phyloP scores from a whole-genome alignment of 768 basidiomycete species.

The Mycena sanguinolenta region DNA sequence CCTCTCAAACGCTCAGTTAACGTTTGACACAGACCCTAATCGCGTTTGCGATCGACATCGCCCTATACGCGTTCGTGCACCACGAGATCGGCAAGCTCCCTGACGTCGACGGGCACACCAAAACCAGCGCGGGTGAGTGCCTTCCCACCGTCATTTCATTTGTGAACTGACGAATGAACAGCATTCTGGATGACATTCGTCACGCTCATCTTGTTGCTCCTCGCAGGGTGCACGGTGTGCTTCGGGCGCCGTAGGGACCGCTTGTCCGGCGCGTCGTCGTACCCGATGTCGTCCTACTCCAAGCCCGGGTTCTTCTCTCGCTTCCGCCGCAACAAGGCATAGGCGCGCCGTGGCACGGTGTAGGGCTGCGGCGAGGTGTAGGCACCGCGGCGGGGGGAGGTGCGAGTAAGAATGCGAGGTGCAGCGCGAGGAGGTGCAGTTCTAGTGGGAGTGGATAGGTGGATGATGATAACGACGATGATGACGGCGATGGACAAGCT shows the following conservation, averaged over 20 bases:
- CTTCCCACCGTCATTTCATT: slow-evolving; percentile 36
- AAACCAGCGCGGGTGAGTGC: slow-evolving; percentile 70
- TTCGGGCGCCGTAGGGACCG: slow-evolving; percentile 73
- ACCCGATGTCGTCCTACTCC: slow-evolving; percentile 48
- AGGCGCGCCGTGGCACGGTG: neutral
- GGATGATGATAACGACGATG: too few species aligned
- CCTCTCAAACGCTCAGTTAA: too few species aligned
- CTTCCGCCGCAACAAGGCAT: slow-evolving; percentile 53
- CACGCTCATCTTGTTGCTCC: slow-evolving; percentile 70
- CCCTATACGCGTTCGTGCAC: slow-evolving; percentile 73
- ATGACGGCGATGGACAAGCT: too few species aligned
- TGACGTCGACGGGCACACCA: slow-evolving; percentile 59
- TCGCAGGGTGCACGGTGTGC: slow-evolving; percentile 79
- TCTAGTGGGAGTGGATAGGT: too few species aligned
- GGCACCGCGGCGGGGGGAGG: too few species aligned
- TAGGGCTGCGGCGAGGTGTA: neutral
- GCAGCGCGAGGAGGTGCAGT: too few species aligned
- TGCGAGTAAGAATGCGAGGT: too few species aligned
- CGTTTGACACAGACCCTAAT: slow-evolving; percentile 62
- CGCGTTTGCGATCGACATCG: slow-evolving; percentile 83
- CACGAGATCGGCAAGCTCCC: slow-evolving; percentile 67
- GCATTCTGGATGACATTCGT: slow-evolving; percentile 85
- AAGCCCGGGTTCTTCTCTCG: slow-evolving; percentile 49
- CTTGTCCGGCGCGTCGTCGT: slow-evolving; percentile 56
- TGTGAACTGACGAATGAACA: slow-evolving; percentile 37